phyloP scores from a whole-genome alignment of 2,329 filamentous ascomycete genomes.

The Penicillium sp. region DNA sequence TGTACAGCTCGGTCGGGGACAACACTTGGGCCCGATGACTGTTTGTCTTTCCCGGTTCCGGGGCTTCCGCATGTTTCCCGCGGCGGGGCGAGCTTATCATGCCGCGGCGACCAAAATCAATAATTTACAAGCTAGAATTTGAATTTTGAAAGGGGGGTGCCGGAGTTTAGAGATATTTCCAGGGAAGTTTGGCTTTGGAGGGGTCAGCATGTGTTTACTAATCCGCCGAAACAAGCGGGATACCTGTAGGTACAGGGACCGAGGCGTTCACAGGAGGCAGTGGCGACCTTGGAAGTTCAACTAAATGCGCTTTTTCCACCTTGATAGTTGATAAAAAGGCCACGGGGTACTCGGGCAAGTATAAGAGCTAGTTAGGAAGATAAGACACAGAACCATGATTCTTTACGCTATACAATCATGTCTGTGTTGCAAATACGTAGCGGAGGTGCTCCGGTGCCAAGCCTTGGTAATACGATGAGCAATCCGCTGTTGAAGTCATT shows the following conservation, averaged over 20 bases:
- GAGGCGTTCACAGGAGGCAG: not conserved
- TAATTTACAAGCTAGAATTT: not conserved
- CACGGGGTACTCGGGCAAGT: not conserved
- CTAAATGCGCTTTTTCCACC: not conserved
- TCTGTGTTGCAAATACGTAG: not conserved
- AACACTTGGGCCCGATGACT: not conserved
- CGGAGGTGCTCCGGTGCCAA: conserved; percentile 1
- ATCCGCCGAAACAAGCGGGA: not conserved
- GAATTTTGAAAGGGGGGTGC: not conserved
- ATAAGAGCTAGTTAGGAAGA: not conserved
- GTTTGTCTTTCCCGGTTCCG: not conserved
- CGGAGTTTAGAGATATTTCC: not conserved
- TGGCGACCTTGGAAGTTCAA: not conserved
- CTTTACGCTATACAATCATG: not conserved
- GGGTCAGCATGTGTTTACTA: not conserved
- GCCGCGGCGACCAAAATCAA: not conserved
- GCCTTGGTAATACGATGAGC: not conserved
- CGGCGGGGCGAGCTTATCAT: conserved; percentile 3
- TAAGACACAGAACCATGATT: not conserved
- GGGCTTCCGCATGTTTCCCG: not conserved
- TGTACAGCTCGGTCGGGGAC: not conserved
- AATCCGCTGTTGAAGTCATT: not conserved
- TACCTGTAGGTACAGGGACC: not conserved
- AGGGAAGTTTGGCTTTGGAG: not conserved
- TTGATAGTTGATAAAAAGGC: not conserved